Base-by-base conservation (phyloP, 2,329 filamentous ascomycete genomes). In the Hymenoscyphus scutula region DNA sequence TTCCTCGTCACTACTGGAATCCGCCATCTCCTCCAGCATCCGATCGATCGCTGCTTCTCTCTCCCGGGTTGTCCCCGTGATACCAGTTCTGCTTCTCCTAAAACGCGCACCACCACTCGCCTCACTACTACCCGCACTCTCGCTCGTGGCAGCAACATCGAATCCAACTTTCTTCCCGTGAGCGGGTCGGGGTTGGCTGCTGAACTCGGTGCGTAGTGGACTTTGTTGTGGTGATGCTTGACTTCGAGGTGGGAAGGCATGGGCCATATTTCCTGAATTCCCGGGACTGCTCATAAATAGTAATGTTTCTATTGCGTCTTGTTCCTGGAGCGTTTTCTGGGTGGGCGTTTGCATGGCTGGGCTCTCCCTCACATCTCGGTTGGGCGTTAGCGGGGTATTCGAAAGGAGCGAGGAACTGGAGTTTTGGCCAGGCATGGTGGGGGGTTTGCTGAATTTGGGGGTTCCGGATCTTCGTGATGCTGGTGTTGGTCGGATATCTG, bases 281-380 rank as follows among this genome's bases (percentile, higher is more conserved):
- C 88, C 88, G 0, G 89, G 89, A 65, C 88, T 91, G 71, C 90
- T 92, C 86, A 95, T 89, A 71, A 93, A 92, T 29, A 94, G 79
- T 27, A 95, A 77, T 0, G 89, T 89, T 72, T 93, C 90, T 55
- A 94, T 86, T 5, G 91, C 91, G 70, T 94, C 91, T 71, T 92
- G 89, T 72, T 95, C 91, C 58, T 89, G 84, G 8, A 84, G 78
- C 25, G 86, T 86, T 66, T 90, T 88, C 61, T 87, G 88, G 0
- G 88, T 67, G 29, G 73, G 87, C 32, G 89, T 90, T 64, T 87
- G 86, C 4, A 89, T 77, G 17, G 62, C 25, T 11, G 55, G 34
- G 10, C 68, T 67, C 64, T 63, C 66, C 19, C 64, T 64, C n/a
- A 69, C 63, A 30, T 61, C 58, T 11, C 62, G 65, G 30, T 53